Evolutionary conservation across 202 grass and related monocot species (phyloP).

Genomic region (Panicum hallii): DNA sequence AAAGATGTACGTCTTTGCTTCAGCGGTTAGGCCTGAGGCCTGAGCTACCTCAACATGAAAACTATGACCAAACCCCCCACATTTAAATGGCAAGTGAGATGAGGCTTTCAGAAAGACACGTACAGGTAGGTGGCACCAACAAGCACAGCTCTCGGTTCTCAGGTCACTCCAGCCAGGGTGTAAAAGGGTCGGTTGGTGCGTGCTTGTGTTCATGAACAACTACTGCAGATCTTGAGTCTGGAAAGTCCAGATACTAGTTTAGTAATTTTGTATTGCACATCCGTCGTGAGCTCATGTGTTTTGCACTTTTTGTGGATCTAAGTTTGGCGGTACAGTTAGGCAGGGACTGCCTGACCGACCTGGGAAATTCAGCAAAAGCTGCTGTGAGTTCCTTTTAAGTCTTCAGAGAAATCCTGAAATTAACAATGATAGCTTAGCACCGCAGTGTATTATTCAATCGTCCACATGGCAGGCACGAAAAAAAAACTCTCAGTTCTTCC

Average conservation of each 20-base stretch:
- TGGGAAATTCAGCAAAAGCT: conserved; percentile 21
- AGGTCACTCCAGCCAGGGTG: conserved; percentile 7
- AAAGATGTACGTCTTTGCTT: neutral
- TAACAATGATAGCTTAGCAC: neutral
- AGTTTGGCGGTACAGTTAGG: conserved; percentile 22
- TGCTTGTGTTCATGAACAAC: neutral
- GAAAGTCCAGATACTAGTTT: neutral
- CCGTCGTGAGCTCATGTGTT: neutral
- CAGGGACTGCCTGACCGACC: neutral
- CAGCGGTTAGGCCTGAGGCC: neutral
- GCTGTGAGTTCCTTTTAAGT: neutral
- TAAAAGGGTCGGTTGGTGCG: conserved; percentile 14
- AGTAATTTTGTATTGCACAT: neutral
- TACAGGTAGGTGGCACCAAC: conserved; percentile 18
- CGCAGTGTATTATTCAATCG: neutral
- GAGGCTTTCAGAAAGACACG: neutral
- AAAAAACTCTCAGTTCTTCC: neutral
- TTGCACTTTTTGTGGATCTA: neutral
- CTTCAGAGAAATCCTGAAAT: neutral
- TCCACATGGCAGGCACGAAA: conserved; percentile 7
- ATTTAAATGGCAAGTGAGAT: neutral
- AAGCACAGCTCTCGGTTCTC: neutral
- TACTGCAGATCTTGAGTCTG: neutral
- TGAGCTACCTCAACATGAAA: neutral
- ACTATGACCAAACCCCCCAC: neutral